Base-by-base conservation (phyloP, 1,284 basidiomycete genomes). In the Ganoderma boninense region DNA sequence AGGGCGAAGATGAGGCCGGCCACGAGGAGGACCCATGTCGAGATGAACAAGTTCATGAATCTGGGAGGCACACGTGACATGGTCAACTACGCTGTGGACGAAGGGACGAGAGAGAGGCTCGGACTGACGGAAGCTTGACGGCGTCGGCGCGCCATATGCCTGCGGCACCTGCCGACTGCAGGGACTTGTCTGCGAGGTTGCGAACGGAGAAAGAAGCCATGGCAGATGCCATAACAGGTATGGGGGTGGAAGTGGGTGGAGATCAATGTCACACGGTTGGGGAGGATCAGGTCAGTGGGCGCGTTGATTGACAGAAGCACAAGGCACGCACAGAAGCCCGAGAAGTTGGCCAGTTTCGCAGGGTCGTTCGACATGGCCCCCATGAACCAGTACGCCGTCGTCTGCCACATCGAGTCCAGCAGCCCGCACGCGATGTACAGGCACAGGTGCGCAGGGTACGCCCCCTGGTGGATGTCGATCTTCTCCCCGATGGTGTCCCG, bases 331-430 rank as follows among this genome's bases (percentile, higher is more conserved):
- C 84, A 86, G 71, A 87, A 84, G 13, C 86, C 86, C 38, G 83
- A 79, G 72, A 86, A 82, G 72, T 85, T 83, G 8, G 86, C 85
- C 26, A 87, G 81, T 75, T 84, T 84, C 23, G 80, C 80, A 5
- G 84, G 83, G 69, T 86, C 82, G 71, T 86, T 86, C 54, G 82
- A 82, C 82, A 87, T 84, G 44, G 84, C 83, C 40, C 86, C 85
- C 82, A 85, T 85, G 75, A 88, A 78, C 87, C 87, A 88, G 78
- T 88, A 89, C 32, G 85, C 86, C 40, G 85, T 86, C 13, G 88
- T 89, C 75, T 90, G 89, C 87, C 87, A 89, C 84, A 89, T 87
- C 14, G 88, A 78, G 70, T 90, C 88, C 67, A 88, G 80, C 49
- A 89, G 71, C n/a, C 85, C 86, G 72, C 83, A 85, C 74, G 82